Base-by-base conservation (phyloP, 2,329 filamentous ascomycete genomes). In the Chaetothyriales sp. region DNA sequence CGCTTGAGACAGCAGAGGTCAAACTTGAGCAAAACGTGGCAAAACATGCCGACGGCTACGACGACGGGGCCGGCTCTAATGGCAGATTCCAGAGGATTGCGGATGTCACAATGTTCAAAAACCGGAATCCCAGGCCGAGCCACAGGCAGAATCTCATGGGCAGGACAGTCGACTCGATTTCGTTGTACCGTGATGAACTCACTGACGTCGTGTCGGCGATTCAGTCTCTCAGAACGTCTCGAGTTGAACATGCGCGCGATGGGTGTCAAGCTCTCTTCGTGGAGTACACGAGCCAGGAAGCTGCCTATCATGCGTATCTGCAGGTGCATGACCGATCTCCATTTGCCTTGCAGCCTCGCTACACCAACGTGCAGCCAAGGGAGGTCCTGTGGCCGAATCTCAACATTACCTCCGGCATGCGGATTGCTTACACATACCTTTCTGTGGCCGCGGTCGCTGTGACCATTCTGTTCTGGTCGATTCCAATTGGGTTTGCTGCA, bases 311-410 rank as follows among this genome's bases (percentile, higher is more conserved):
- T 46, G 90, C 90, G 7, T 85, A 82, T 62, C 90, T 97, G 66
- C 51, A 53, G 37, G 52, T 60, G n/a, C 56, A 50, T 22, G 58
- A 61, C 45, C 55, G 57, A 22, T 53, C 54, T 95, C 82, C 80
- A 83, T 1, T 19, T 82, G 87, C 4, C 86, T 94, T 97, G 81
- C 80, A 85, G 0, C 88, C 88, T 18, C 82, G 88, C 5, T 88
- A 84, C 61, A 85, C 90, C 49, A 90, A 89, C 2, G 77, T 95
- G 50, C 79, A 81, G 13, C 92, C 92, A 0, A 73, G 74, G 18
- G 90, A 97, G 64, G 76, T 98, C n/a, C 81, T 95, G 53, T 98
- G 92, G 92, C 78, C 76, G 22, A 85, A 89, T 20, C 71, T 97
- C 43, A 79, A 80, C 40, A 81, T 97, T 60, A 81, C 81, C n/a